Base-by-base conservation (phyloP, 2,329 filamentous ascomycete genomes). In the Phialocephala subalpina region DNA sequence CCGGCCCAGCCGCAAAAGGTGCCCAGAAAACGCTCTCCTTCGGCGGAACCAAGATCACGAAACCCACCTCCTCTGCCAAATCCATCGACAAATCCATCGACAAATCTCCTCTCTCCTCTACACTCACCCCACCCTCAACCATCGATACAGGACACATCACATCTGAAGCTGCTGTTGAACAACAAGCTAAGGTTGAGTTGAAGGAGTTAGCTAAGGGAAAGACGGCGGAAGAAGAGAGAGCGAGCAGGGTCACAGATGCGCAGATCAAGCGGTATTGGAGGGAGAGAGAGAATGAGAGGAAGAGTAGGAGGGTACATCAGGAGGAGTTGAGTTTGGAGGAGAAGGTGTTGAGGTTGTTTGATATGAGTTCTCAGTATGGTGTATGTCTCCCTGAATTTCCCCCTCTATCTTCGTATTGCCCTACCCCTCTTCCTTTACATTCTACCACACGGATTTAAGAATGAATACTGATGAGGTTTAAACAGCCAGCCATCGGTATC, bases 331-430 rank as follows among this genome's bases (percentile, higher is more conserved):
- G 83, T 12, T 71, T 92, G 55, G 84, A 91, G 63, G 94, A 98
- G 83, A 97, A 95, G 82, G 88, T 98, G 29, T 79, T 98, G 74
- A 84, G 95, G 69, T 92, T 97, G 77, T 99, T 96, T 80, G 96
- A 99, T 77, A 91, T 97, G 71, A 96, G 90, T 75, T 92, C 87
- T 67, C 92, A 97, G 74, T 99, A 92, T 78, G 96, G 96, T 64
- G 94, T 97, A 87, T 82, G 92, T 88, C n/a, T 12, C n/a, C n/a
- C n/a, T n/a, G n/a, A n/a, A n/a, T n/a, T 20, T 27, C 45, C 45
- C 2, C n/a, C 20, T 29, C 61, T 53, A 6, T 62, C 22, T 57
- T 58, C 38, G 9, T 1, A 40, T 36, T n/a, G 29, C 18, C 38
- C 57, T 64, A 8, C 33, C 7, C 25, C 29, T 56, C 60, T 70